Evolutionary conservation across 225 moss, liverwort and hornwort species (phyloP).

Genomic region (Neckera pumila): DNA sequence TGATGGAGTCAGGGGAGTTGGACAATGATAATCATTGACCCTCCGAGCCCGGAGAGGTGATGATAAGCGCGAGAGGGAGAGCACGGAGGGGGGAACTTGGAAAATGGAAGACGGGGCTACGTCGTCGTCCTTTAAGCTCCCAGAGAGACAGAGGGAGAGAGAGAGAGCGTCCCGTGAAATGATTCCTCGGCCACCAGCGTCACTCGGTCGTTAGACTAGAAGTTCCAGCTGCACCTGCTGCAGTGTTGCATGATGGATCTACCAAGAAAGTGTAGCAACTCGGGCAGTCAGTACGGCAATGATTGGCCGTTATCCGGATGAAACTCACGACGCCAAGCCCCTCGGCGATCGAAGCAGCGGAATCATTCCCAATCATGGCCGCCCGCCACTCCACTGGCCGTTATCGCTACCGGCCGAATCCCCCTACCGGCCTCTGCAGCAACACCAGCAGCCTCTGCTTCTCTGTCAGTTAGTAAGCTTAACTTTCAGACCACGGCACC

Average conservation of each 20-base stretch:
- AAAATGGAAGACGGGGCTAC: background rate
- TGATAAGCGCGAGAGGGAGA: conserved; percentile 19
- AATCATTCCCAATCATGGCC: conserved; percentile 29
- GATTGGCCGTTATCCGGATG: conserved; percentile 44
- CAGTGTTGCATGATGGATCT: conserved; percentile 14
- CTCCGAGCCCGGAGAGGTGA: background rate
- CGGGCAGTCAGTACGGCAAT: conserved; percentile 24
- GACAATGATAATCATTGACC: conserved; percentile 32
- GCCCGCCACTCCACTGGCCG: conserved; percentile 22
- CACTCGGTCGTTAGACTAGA: conserved; percentile 11
- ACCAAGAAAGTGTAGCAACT: conserved; percentile 37
- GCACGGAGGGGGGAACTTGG: conserved; percentile 21
- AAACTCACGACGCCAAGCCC: conserved; percentile 10
- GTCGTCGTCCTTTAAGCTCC: conserved; percentile 3
- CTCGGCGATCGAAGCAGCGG: background rate
- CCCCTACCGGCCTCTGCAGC: conserved; percentile 3
- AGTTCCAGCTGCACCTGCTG: background rate
- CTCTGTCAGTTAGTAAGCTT: background rate
- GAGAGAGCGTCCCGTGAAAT: background rate
- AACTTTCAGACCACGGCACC: background rate
- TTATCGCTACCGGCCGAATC: conserved; percentile 40
- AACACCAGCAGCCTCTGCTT: background rate
- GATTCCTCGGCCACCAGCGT: conserved; percentile 2
- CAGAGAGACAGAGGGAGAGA: background rate
- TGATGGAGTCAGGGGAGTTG: background rate